These are phyloP conservation scores for Pestalotiopsis sp. DNA, from an alignment of 2,329 filamentous ascomycete species.

Conservation along the genomic window DNA sequence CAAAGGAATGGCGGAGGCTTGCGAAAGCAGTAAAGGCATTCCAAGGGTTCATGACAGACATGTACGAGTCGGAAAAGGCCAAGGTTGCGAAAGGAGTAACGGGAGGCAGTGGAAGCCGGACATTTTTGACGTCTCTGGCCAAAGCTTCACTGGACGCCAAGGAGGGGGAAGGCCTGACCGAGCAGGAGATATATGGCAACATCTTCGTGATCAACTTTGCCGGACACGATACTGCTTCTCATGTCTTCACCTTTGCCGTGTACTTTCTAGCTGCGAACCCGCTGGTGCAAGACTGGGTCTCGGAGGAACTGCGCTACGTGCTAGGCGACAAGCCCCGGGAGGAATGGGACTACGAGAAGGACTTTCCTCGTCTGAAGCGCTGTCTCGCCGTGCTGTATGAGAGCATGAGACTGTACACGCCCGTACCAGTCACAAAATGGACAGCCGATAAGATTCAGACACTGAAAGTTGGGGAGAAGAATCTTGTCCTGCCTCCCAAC, in stretches of 20 bases:
- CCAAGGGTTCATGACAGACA: slow-evolving; percentile 28
- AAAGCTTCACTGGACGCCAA: slow-evolving; percentile 28
- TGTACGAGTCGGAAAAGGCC: slow-evolving; percentile 33
- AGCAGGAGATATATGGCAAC: slow-evolving; percentile 51
- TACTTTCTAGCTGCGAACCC: slow-evolving; percentile 47
- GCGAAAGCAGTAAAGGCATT: slow-evolving; percentile 21
- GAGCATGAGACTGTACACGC: slow-evolving; percentile 43
- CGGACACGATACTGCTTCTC: slow-evolving; percentile 54
- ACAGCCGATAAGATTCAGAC: slow-evolving; percentile 18
- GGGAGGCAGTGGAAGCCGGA: slow-evolving; percentile 12
- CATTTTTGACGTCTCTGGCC: slow-evolving; percentile 22
- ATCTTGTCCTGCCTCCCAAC: background rate
- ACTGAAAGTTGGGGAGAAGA: slow-evolving; percentile 19
- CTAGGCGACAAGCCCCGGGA: slow-evolving; percentile 18
- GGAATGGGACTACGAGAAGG: slow-evolving; percentile 34
- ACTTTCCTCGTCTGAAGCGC: slow-evolving; percentile 44
- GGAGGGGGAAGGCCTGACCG: slow-evolving; percentile 32
- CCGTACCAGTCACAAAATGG: slow-evolving; percentile 32
- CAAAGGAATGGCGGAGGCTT: slow-evolving; percentile 24
- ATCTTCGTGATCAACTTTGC: slow-evolving; percentile 52
- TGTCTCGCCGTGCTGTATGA: slow-evolving; percentile 44
- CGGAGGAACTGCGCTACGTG: slow-evolving; percentile 39
- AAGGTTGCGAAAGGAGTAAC: slow-evolving; percentile 18
- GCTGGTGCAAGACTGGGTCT: slow-evolving; percentile 47
- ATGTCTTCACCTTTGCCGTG: slow-evolving; percentile 44